Evolutionary conservation across 768 basidiomycete genomes (phyloP).

Genomic region (Basidioascus undulatus): DNA sequence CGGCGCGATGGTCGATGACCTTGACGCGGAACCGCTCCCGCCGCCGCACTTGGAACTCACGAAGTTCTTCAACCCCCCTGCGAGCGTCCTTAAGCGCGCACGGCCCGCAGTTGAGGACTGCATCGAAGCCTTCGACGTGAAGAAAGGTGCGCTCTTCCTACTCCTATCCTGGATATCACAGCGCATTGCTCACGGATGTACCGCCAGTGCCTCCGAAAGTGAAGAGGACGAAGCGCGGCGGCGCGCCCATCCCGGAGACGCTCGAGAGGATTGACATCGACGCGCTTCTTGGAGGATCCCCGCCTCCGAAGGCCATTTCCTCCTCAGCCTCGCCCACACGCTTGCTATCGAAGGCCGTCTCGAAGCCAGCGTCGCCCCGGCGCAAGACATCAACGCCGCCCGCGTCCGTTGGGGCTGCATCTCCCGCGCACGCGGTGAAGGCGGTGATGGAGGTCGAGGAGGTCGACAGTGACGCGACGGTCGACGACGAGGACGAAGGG

Average conservation of each 20-base stretch:
- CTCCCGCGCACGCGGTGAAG: too few relatives aligned
- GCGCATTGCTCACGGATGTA: conserved; percentile 13
- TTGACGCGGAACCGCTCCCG: neutral
- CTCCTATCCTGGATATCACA: neutral
- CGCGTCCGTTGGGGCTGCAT: too few relatives aligned
- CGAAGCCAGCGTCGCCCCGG: too few relatives aligned
- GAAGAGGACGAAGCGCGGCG: conserved; percentile 6
- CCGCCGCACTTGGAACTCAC: conserved; percentile 64
- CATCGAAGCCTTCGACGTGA: conserved; percentile 45
- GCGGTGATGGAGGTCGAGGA: too few relatives aligned
- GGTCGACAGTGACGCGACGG: too few relatives aligned
- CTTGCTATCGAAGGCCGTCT: too few relatives aligned
- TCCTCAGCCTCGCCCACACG: too few relatives aligned
- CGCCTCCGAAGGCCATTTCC: too few relatives aligned
- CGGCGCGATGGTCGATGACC: neutral
- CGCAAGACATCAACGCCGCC: too few relatives aligned
- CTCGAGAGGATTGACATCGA: neutral
- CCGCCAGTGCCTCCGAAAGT: conserved; percentile 23
- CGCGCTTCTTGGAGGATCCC: conserved; percentile 2
- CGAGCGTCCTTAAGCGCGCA: conserved; percentile 36
- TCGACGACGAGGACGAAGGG: too few relatives aligned
- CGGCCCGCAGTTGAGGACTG: conserved; percentile 33
- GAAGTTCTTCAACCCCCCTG: conserved; percentile 64
- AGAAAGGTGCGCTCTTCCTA: conserved; percentile 30
- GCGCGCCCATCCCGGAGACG: conserved; percentile 1